Percentiles rank a stretch among this genome's conserved stretches.
These are phyloP conservation scores for Pleodorina starrii DNA, from an alignment of 139 green algal genomes.

Conservation along the genomic window DNA sequence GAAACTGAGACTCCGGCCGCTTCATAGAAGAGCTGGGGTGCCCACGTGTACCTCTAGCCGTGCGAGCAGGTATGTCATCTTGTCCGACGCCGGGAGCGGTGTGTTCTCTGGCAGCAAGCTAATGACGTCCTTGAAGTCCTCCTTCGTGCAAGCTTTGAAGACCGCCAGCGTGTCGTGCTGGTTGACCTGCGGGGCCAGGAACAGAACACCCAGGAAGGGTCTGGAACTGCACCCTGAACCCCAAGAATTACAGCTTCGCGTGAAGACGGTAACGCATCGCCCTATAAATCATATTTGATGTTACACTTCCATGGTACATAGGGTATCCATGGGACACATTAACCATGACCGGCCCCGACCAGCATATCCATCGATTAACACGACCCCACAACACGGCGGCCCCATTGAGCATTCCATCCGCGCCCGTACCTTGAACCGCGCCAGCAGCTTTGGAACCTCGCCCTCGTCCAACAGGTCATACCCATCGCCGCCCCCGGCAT, in stretches of 20 bases:
- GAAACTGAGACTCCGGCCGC: no score
- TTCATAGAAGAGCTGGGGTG: no score
- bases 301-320: no score
- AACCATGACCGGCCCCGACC: no score
- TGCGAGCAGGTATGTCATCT: conserved; percentile 80
- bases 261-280: no score
- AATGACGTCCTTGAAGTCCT: conserved; percentile 81
- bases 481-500: not conserved
- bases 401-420: not conserved
- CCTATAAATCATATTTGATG: no score
- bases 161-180: conserved; percentile 69
- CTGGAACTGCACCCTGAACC: no score
- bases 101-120: conserved; percentile 76
- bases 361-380: no score
- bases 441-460: conserved; percentile 70
- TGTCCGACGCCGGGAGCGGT: conserved; percentile 74
- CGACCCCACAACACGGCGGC: no score
- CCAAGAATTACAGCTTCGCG: no score
- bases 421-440: conserved; percentile 59
- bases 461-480: conserved; percentile 48
- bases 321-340: no score
- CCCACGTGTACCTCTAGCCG: conserved; percentile 69
- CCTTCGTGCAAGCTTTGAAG: conserved; percentile 73
- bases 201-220: no score
- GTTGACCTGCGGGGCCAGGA: conserved; percentile 49